Evolutionary conservation across 192 early-diverging fungal genomes (phyloP).

Genomic region (Geosiphon pyriformis): DNA sequence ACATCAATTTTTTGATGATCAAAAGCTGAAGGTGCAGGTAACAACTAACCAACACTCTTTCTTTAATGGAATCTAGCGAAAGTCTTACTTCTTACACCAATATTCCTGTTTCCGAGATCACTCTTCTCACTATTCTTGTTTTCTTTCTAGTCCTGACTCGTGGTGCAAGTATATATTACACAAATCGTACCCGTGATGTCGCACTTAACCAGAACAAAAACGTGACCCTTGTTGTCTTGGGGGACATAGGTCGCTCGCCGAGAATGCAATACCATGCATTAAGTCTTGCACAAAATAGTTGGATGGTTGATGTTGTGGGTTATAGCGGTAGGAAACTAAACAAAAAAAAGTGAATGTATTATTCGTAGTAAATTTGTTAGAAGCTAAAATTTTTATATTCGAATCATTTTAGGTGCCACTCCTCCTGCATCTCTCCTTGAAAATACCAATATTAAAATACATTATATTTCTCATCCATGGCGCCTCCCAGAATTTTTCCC

Average conservation of each 20-base stretch:
- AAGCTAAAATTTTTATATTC: background rate
- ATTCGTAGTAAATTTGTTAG: background rate
- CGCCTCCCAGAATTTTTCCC: conserved; percentile 51
- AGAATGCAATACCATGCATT: conserved; percentile 91
- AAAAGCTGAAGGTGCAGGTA: too few relatives aligned
- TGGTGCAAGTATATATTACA: background rate
- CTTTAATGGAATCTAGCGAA: background rate
- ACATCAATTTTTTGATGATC: too few relatives aligned
- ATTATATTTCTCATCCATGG: conserved; percentile 43
- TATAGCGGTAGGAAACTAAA: conserved; percentile 54
- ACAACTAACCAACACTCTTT: too few relatives aligned
- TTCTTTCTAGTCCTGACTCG: background rate
- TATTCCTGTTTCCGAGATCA: background rate
- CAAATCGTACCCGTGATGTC: background rate
- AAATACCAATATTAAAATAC: conserved; percentile 45
- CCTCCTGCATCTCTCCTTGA: conserved; percentile 24
- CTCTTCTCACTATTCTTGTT: background rate
- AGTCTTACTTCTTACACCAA: background rate
- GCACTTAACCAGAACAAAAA: background rate
- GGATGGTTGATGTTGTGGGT: conserved; percentile 76
- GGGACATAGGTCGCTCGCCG: conserved; percentile 81
- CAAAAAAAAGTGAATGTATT: background rate
- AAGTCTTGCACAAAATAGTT: conserved; percentile 62
- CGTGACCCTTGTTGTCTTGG: conserved; percentile 59
- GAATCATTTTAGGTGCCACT: conserved; percentile 3